phyloP scores from a whole-genome alignment of 2,329 filamentous ascomycete genomes.

The Pseudogymnoascus sp. region DNA sequence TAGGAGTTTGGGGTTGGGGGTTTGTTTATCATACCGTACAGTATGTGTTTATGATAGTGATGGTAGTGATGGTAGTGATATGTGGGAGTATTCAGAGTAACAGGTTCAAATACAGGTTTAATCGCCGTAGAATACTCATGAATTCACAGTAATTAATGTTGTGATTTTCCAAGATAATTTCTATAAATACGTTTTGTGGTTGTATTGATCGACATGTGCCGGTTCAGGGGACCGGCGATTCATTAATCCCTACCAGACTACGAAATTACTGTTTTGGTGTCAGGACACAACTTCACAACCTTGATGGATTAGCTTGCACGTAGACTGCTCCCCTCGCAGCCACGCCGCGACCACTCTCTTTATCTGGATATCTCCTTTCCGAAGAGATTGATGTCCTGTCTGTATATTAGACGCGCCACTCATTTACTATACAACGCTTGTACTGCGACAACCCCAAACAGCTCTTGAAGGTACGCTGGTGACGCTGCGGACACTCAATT shows the following conservation, averaged over 20 bases:
- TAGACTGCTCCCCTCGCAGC: not conserved
- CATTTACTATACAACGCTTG: slow-evolving; percentile 16
- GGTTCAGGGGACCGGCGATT: not conserved
- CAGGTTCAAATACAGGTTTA: not conserved
- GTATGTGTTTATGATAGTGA: slow-evolving; percentile 4
- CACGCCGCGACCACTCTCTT: slow-evolving; percentile 3
- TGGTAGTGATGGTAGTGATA: not conserved
- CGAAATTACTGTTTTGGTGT: slow-evolving; percentile 5
- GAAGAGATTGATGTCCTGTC: slow-evolving; percentile 14
- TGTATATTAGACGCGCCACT: slow-evolving; percentile 24
- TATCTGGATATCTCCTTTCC: not conserved
- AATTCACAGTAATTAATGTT: not conserved
- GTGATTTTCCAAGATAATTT: not conserved
- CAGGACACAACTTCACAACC: slow-evolving; percentile 6
- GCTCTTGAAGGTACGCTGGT: not conserved
- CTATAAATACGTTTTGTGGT: not conserved
- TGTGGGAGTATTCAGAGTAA: not conserved
- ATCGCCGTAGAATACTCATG: not conserved
- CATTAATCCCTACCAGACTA: not conserved
- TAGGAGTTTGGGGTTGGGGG: not conserved
- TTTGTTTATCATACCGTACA: slow-evolving; percentile 3
- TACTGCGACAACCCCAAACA: not conserved
- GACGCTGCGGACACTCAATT: not conserved
- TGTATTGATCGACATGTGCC: not conserved
- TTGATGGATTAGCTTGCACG: not conserved